Conservation (phyloP, 2,329 filamentous ascomycete genomes). For the Neofusicoccum sp. region DNA sequence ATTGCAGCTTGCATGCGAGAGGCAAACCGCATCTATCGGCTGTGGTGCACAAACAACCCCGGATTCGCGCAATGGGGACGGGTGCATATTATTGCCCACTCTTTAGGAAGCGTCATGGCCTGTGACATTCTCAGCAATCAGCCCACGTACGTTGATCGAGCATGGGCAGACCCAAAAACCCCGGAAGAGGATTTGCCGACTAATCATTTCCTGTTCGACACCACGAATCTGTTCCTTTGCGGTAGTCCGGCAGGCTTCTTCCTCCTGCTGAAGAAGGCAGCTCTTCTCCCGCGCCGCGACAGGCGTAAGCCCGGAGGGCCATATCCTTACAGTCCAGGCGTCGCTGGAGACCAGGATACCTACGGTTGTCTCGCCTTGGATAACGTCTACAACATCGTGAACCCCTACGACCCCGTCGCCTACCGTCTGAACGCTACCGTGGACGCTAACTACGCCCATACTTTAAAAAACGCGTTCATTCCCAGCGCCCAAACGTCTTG, state of each 20-base stretch:
- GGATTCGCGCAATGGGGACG: constrained; percentile 77
- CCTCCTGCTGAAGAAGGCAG: constrained; percentile 72
- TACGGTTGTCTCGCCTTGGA: constrained; percentile 93
- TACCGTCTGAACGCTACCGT: constrained; percentile 90
- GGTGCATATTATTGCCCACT: constrained; percentile 91
- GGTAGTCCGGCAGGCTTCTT: constrained; percentile 94
- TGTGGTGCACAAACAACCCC: constrained; percentile 94
- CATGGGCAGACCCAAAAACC: constrained; percentile 33
- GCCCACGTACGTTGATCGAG: constrained; percentile 65
- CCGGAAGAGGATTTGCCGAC: constrained; percentile 49
- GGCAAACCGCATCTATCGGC: constrained; percentile 89
- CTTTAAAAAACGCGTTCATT: constrained; percentile 74
- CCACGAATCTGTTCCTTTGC: constrained; percentile 81
- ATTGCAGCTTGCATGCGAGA: constrained; percentile 82
- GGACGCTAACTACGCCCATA: constrained; percentile 73
- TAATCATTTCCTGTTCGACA: constrained; percentile 81
- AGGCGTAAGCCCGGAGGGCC: constrained; percentile 74
- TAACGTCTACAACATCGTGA: constrained; percentile 93
- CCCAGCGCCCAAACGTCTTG: constrained; percentile 64
- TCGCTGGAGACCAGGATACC: constrained; percentile 74
- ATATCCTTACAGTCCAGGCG: constrained; percentile 47
- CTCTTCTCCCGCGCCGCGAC: constrained; percentile 72
- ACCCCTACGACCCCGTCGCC: constrained; percentile 75
- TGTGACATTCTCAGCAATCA: constrained; percentile 88
- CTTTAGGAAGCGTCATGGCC: constrained; percentile 90